These are phyloP conservation scores for Melocanna baccifera DNA, from an alignment of 176 grass and related monocot genomes.

Conservation along the genomic window DNA sequence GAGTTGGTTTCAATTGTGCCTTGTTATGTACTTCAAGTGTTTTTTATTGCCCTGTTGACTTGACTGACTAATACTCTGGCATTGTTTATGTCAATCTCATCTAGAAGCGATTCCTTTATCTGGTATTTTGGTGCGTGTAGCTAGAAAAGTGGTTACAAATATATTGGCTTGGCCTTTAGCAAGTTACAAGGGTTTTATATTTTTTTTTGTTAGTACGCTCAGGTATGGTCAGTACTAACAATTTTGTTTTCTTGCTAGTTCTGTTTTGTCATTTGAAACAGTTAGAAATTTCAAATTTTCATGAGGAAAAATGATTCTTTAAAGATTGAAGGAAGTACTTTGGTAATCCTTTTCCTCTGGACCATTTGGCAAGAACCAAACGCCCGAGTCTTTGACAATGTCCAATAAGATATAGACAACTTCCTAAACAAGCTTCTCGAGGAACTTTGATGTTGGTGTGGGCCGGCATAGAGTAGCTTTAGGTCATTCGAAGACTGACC, in stretches of 20 bases:
- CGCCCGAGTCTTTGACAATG: too few species aligned
- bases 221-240: not conserved
- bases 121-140: not conserved
- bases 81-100: constrained; percentile 1
- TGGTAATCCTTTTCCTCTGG: too few species aligned
- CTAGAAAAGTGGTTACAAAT: not conserved
- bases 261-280: not conserved
- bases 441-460: too few species aligned
- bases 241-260: not conserved
- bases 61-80: not conserved
- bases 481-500: too few species aligned
- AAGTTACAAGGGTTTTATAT: not conserved
- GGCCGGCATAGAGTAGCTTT: too few species aligned
- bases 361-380: too few species aligned
- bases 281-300: not conserved
- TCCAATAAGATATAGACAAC: too few species aligned
- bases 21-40: not conserved
- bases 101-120: constrained; percentile 13
- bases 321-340: too few species aligned
- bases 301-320: too few species aligned
- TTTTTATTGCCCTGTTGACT: constrained; percentile 7
- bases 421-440: too few species aligned
- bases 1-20: not conserved
- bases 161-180: not conserved
- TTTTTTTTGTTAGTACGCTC: not conserved